These are phyloP conservation scores for Eutrema yunnanense DNA, from an alignment of 345 rosid species.

Conservation along the genomic window DNA sequence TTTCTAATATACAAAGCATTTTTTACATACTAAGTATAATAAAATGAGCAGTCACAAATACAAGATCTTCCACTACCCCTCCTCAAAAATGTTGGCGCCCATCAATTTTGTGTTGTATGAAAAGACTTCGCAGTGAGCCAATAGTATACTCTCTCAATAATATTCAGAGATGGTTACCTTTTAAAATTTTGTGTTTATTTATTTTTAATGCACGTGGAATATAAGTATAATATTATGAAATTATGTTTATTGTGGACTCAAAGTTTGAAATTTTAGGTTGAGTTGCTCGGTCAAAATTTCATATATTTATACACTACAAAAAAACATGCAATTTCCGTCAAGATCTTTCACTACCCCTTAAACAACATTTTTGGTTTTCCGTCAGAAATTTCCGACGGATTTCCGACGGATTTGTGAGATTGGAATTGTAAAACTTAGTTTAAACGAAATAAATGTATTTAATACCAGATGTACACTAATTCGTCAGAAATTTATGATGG, in stretches of 20 bases:
- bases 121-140: not conserved
- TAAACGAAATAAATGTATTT: no score
- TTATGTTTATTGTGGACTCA: not conserved
- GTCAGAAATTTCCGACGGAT: no score
- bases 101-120: not conserved
- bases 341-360: no score
- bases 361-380: no score
- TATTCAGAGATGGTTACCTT: not conserved
- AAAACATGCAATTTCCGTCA: no score
- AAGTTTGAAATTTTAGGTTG: not conserved
- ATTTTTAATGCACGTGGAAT: not conserved
- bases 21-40: not conserved
- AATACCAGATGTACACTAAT: no score
- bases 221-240: not conserved
- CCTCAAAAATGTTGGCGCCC: not conserved
- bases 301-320: no score
- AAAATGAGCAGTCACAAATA: not conserved
- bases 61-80: conserved; percentile 4
- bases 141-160: not conserved
- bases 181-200: not conserved
- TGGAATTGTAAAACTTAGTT: no score
- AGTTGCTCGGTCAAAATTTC: not conserved
- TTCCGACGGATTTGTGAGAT: no score
- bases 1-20: not conserved
- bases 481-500: no score